Conservation (phyloP, 1,284 basidiomycete genomes). For the Cryptococcus maquisensis region DNA sequence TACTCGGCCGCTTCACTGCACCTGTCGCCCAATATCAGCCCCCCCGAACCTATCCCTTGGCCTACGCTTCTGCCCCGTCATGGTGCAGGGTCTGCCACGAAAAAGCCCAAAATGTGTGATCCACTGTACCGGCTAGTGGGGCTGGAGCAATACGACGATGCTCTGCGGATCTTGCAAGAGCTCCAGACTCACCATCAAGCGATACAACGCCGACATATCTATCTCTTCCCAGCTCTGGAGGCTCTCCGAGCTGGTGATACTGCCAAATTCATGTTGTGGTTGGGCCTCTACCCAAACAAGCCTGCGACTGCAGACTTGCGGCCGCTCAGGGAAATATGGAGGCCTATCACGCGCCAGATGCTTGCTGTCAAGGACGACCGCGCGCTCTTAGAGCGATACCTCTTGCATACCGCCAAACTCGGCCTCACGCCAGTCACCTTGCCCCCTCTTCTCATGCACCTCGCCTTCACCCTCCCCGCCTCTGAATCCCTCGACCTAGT, state of each 20-base stretch:
- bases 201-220: slow-evolving; percentile 27
- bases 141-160: slow-evolving; percentile 11
- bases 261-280: slow-evolving; percentile 30
- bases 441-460: slow-evolving; percentile 19
- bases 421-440: slow-evolving; percentile 31
- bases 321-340: slow-evolving; percentile 23
- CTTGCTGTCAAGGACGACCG: slow-evolving; percentile 16
- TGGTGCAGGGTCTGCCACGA: not conserved
- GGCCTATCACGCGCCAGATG: slow-evolving; percentile 22
- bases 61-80: slow-evolving; percentile 27
- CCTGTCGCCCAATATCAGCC: slow-evolving; percentile 3
- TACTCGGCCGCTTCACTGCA: slow-evolving; percentile 22
- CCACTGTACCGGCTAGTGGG: slow-evolving; percentile 27
- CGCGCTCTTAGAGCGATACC: slow-evolving; percentile 21
- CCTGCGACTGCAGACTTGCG: slow-evolving; percentile 26
- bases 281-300: slow-evolving; percentile 37
- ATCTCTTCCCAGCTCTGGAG: slow-evolving; percentile 27
- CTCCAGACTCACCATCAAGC: slow-evolving; percentile 12
- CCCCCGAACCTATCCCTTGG: slow-evolving; percentile 32
- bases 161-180: slow-evolving; percentile 30
- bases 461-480: slow-evolving; percentile 19
- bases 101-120: slow-evolving; percentile 23
- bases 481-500: slow-evolving; percentile 12
- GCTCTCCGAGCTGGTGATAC: slow-evolving; percentile 14
- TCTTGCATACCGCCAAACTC: slow-evolving; percentile 24